Evolutionary conservation across 2,329 filamentous ascomycete species (phyloP).

Genomic region (Geoglossum cookeanum): DNA sequence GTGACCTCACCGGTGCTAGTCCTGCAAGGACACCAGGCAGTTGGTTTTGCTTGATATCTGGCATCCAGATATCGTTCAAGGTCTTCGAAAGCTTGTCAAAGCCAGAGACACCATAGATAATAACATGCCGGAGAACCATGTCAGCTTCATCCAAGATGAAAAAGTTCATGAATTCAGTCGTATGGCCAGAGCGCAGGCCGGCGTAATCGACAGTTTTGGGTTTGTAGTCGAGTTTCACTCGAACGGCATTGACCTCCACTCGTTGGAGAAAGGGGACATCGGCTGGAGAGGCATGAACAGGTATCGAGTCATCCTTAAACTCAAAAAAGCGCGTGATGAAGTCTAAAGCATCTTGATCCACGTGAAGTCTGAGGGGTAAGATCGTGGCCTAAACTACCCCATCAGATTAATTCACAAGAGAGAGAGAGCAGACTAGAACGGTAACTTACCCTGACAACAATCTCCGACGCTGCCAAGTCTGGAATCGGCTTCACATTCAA

Average conservation of each 20-base stretch:
- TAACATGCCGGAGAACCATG: conserved; percentile 70
- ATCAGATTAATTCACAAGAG: conserved; percentile 5
- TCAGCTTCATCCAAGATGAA: conserved; percentile 76
- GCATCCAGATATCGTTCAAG: conserved; percentile 92
- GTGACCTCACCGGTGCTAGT: conserved; percentile 68
- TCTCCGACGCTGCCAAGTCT: conserved; percentile 70
- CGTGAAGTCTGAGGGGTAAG: conserved; percentile 73
- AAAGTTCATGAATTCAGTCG: conserved; percentile 98
- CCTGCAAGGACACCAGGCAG: conserved; percentile 77
- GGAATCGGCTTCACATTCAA: conserved; percentile 73
- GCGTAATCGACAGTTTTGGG: conserved; percentile 95
- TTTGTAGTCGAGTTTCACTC: conserved; percentile 85
- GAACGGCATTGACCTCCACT: conserved; percentile 67
- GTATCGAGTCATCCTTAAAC: conserved; percentile 61
- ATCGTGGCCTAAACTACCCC: conserved; percentile 35
- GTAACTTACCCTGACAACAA: conserved; percentile 49
- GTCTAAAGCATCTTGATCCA: conserved; percentile 92
- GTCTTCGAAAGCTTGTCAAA: conserved; percentile 81
- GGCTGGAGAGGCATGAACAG: conserved; percentile 31
- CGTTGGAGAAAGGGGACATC: conserved; percentile 78
- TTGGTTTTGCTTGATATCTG: conserved; percentile 77
- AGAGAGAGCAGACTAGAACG: not conserved
- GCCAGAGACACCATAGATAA: conserved; percentile 78
- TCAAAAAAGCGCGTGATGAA: conserved; percentile 97
- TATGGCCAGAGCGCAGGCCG: conserved; percentile 77